Conservation (phyloP, 371 early-diverging fungal genomes). For the Funneliformis caledonium region DNA sequence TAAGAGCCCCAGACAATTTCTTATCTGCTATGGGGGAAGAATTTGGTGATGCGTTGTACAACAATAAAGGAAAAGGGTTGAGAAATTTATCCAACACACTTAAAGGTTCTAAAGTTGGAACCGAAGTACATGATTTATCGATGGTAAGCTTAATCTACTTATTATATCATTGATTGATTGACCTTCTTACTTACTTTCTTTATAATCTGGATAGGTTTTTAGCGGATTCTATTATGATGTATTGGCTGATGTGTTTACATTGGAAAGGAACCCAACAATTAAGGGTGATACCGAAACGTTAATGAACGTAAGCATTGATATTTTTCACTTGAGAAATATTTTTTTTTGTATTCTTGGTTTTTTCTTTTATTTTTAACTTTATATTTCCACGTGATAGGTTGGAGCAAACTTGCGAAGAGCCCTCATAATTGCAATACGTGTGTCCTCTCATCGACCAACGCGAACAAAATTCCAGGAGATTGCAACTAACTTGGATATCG, state of each 20-base stretch:
- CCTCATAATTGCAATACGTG: slow-evolving; percentile 9
- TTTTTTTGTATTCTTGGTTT: not conserved
- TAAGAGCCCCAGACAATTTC: not conserved
- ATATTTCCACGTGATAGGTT: not conserved
- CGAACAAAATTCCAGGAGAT: slow-evolving; percentile 17
- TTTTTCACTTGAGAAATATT: not conserved
- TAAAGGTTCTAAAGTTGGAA: not conserved
- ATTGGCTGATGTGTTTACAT: slow-evolving; percentile 9
- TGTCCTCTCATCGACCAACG: not conserved
- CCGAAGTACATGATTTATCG: not conserved
- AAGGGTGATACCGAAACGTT: not conserved
- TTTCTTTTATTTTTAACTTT: not conserved
- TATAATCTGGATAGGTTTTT: not conserved
- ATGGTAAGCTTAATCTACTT: not conserved
- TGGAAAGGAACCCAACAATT: slow-evolving; percentile 1
- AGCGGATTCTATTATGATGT: slow-evolving; percentile 18
- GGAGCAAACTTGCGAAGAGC: not conserved
- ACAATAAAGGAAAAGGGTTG: slow-evolving; percentile 17
- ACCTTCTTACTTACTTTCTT: not conserved
- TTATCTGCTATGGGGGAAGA: not conserved
- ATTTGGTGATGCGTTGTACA: not conserved
- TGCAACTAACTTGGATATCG: not conserved
- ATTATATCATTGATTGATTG: too few relatives aligned
- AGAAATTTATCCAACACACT: not conserved
- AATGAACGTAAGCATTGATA: not conserved